Base-by-base conservation (phyloP, 1,284 basidiomycete species). In the Malassezia sp. region DNA sequence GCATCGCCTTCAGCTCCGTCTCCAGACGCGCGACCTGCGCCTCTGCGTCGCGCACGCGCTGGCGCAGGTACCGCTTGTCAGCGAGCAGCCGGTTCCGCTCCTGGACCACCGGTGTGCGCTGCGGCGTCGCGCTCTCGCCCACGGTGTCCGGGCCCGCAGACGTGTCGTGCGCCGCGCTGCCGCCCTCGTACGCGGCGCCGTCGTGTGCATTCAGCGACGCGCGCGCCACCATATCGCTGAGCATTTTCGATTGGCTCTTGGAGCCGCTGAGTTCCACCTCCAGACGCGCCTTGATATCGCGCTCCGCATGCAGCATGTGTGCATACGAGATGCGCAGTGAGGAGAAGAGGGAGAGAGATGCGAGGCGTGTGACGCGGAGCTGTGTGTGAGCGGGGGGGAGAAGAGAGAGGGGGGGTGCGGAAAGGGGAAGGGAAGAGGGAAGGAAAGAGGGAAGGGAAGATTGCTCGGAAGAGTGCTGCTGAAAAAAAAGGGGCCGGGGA, bases 81-180 rank as follows among this genome's bases (percentile, higher is more conserved):
- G 63, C 58, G 26, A 59, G 43, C 26, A 70, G 59, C 54, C 61
- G 65, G 53, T 61, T 67, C 18, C 65, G 50, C 50, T 70, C 62
- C 24, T 54, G 49, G 29, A 61, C 45, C 32, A 63, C 42, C n/a
- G 56, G 52, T 2, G 61, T 49, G 2, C 56, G 3, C 34, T 24
- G 35, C 31, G 40, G 21, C 4, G 22, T 7, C 2, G 18, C 10
- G 42, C 20, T 7, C 23, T 10, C 15, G 11, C 12, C 22, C 20
- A 30, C 27, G 12, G 15, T 22, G 21, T 22, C 34, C 21, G 12
- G 14, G 11, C 3, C 34, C 7, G 3, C 21, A 5, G 29, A 5
- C 21, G 6, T 15, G 10, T 5, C n/a, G 22, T 26, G 42, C 20
- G 32, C 11, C 29, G 18, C 28, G 20, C 32, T 5, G 23, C 23